Evolutionary conservation across 2,329 filamentous ascomycete species (phyloP).

Genomic region (Blastomyces percursus): DNA sequence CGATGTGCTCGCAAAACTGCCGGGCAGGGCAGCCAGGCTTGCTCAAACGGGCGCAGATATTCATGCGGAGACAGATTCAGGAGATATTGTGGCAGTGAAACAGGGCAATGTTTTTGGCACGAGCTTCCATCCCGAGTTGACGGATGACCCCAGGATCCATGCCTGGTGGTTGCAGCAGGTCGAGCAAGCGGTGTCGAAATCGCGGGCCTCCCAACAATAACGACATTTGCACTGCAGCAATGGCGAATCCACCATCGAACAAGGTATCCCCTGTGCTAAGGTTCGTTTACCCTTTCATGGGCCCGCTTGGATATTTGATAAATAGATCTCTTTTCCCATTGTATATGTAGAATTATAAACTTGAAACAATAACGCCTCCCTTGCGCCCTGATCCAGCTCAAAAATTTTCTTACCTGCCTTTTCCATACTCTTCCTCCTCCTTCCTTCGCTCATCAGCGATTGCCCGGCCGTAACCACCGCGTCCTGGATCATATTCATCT

Average conservation of each 20-base stretch:
- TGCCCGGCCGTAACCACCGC: conserved; percentile 77
- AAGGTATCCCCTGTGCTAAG: background rate
- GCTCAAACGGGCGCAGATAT: conserved; percentile 35
- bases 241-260: background rate
- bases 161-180: conserved; percentile 83
- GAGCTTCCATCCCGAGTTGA: conserved; percentile 93
- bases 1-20: conserved; percentile 48
- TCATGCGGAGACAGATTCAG: conserved; percentile 32
- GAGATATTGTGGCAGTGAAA: conserved; percentile 76
- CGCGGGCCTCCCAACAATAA: background rate
- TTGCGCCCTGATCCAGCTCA: conserved; percentile 8
- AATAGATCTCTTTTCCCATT: background rate
- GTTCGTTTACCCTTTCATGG: background rate
- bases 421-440: conserved; percentile 50
- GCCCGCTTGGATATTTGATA: conserved; percentile 2
- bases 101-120: conserved; percentile 90
- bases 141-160: conserved; percentile 77
- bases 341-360: conserved; percentile 8
- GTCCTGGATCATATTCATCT: conserved; percentile 90
- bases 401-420: conserved; percentile 36
- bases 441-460: conserved; percentile 52
- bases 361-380: conserved; percentile 4
- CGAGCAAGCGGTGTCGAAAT: conserved; percentile 28
- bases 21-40: conserved; percentile 41
- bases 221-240: background rate